phyloP scores from a whole-genome alignment of 208 protist genomes.

The Leishmania arabica region DNA sequence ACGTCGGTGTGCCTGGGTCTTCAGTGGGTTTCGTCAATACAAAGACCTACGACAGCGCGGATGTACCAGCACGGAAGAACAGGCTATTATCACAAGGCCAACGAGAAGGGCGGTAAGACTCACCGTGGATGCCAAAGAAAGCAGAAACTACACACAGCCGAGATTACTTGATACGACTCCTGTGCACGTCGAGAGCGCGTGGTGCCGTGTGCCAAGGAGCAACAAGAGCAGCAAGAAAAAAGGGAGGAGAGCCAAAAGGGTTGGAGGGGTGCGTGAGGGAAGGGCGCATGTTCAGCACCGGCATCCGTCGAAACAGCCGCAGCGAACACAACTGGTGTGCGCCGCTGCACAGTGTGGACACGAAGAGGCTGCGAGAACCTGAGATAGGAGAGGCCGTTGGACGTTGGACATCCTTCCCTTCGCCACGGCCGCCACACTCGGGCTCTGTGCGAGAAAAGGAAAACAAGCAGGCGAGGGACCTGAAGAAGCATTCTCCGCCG shows the following conservation, averaged over 20 bases:
- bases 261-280: background rate
- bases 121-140: constrained; percentile 2
- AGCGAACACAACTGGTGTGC: background rate
- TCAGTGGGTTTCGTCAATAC: background rate
- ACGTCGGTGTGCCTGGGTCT: background rate
- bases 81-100: background rate
- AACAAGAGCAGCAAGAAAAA: background rate
- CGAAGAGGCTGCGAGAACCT: background rate
- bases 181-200: background rate
- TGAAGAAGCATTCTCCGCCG: background rate
- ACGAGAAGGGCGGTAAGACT: background rate
- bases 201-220: background rate
- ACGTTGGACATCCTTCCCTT: background rate
- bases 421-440: background rate
- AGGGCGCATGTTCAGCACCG: background rate
- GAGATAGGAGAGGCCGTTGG: background rate
- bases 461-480: background rate
- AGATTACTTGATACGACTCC: constrained; percentile 8
- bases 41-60: background rate
- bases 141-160: background rate
- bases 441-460: background rate
- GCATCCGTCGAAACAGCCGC: background rate
- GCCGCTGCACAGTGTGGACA: background rate
- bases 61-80: background rate
- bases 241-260: background rate